Percentiles rank a stretch among this genome's conserved stretches.
These are phyloP conservation scores for Nitzschia sp. DNA, from an alignment of 108 stramenopile genomes.

Conservation along the genomic window DNA sequence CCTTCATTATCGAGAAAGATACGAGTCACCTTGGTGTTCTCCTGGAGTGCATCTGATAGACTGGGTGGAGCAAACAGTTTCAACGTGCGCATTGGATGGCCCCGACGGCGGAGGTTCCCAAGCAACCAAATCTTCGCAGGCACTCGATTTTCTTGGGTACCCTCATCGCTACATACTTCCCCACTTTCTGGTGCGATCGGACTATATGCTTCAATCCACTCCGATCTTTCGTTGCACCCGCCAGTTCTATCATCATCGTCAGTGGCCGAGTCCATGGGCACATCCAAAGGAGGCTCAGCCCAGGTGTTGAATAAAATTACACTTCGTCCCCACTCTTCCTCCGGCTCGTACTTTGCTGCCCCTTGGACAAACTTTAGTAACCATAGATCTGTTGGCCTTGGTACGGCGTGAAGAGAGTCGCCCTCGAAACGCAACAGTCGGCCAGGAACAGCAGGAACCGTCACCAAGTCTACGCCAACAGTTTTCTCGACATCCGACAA, in stretches of 20 bases:
- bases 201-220: slow-evolving; percentile 16
- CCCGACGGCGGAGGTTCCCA: slow-evolving; percentile 60
- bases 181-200: neutral
- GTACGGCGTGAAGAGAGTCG: slow-evolving; percentile 71
- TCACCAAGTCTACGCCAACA: slow-evolving; percentile 41
- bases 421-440: slow-evolving; percentile 74
- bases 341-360: slow-evolving; percentile 31
- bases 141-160: neutral
- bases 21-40: slow-evolving; percentile 3
- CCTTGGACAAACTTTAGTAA: slow-evolving; percentile 63
- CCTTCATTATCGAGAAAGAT: neutral
- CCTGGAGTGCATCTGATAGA: slow-evolving; percentile 10
- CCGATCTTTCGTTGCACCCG: slow-evolving; percentile 13
- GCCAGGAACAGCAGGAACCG: slow-evolving; percentile 65
- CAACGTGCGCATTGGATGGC: slow-evolving; percentile 53
- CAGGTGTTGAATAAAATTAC: slow-evolving; percentile 83
- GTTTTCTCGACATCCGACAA: slow-evolving; percentile 7
- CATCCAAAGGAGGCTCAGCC: slow-evolving; percentile 61
- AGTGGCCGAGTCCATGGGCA: slow-evolving; percentile 23
- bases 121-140: slow-evolving; percentile 75
- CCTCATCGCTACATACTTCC: neutral
- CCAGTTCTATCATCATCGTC: neutral
- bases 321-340: slow-evolving; percentile 62
- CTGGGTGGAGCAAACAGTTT: slow-evolving; percentile 17
- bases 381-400: slow-evolving; percentile 73